These are phyloP conservation scores for Hanseniaspora thailandica DNA, from an alignment of 805 yeast genomes.

Conservation along the genomic window DNA sequence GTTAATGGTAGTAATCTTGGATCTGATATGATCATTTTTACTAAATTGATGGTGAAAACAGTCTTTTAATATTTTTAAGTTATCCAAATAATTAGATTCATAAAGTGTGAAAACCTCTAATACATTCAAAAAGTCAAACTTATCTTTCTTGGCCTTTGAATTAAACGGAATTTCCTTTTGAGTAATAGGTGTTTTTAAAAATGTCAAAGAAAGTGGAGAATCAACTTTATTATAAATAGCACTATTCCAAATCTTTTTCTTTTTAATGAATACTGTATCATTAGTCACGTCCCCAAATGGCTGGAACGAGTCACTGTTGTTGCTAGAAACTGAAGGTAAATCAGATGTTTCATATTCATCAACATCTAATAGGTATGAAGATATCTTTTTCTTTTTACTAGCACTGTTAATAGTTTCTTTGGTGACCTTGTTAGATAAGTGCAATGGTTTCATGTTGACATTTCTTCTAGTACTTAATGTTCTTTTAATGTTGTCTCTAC, in stretches of 20 bases:
- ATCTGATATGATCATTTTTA: constrained; percentile 24
- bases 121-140: not conserved
- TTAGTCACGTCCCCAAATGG: not conserved
- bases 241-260: not conserved
- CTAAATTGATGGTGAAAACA: constrained; percentile 29
- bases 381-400: not conserved
- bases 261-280: not conserved
- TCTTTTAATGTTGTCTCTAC: constrained; percentile 21
- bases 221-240: constrained; percentile 25
- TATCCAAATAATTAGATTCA: constrained; percentile 29
- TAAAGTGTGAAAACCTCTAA: constrained; percentile 5
- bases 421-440: not conserved
- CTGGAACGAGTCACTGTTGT: not conserved
- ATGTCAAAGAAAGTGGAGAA: constrained; percentile 28
- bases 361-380: not conserved
- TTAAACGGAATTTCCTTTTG: not conserved
- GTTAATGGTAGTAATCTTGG: constrained; percentile 22
- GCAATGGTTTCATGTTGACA: not conserved
- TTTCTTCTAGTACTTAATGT: constrained; percentile 17
- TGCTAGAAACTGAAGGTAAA: not conserved
- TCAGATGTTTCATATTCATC: not conserved
- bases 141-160: not conserved
- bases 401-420: not conserved
- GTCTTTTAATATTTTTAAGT: constrained; percentile 25
- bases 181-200: constrained; percentile 17